phyloP scores from a whole-genome alignment of 2,329 filamentous ascomycete genomes.

The Metarhizium robertsii region DNA sequence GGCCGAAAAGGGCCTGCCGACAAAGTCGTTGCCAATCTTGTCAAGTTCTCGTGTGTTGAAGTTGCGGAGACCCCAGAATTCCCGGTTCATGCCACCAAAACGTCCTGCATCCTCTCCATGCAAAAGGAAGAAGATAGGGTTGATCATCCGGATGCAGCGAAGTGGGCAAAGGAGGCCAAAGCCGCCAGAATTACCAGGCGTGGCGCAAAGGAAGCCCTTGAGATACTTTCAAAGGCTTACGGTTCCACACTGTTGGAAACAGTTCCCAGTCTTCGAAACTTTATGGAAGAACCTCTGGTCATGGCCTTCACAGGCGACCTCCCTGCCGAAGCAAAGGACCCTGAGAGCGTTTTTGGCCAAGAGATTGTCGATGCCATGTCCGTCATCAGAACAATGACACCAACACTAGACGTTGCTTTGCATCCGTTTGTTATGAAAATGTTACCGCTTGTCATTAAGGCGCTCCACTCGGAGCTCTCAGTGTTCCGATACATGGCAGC shows the following conservation, averaged over 20 bases:
- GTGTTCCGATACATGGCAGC: constrained; percentile 95
- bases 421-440: constrained; percentile 74
- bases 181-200: constrained; percentile 83
- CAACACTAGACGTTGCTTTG: constrained; percentile 70
- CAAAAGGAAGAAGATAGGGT: constrained; percentile 95
- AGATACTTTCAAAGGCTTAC: constrained; percentile 75
- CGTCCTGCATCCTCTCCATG: constrained; percentile 77
- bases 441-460: constrained; percentile 78
- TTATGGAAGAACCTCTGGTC: constrained; percentile 75
- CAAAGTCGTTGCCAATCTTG: constrained; percentile 89
- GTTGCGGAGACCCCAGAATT: constrained; percentile 97
- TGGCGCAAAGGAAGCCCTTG: constrained; percentile 87
- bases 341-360: constrained; percentile 71
- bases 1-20: constrained; percentile 80
- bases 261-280: constrained; percentile 69
- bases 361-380: constrained; percentile 92
- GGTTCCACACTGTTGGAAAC: constrained; percentile 68
- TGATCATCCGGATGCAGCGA: constrained; percentile 83
- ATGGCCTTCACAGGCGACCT: constrained; percentile 65
- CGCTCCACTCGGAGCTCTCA: constrained; percentile 77
- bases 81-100: constrained; percentile 68
- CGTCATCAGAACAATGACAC: constrained; percentile 82
- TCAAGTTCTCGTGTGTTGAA: constrained; percentile 97
- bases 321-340: constrained; percentile 62
- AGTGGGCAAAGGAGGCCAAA: constrained; percentile 82